phyloP scores from a whole-genome alignment of 345 rosid genomes.

The Citrus inodora region DNA sequence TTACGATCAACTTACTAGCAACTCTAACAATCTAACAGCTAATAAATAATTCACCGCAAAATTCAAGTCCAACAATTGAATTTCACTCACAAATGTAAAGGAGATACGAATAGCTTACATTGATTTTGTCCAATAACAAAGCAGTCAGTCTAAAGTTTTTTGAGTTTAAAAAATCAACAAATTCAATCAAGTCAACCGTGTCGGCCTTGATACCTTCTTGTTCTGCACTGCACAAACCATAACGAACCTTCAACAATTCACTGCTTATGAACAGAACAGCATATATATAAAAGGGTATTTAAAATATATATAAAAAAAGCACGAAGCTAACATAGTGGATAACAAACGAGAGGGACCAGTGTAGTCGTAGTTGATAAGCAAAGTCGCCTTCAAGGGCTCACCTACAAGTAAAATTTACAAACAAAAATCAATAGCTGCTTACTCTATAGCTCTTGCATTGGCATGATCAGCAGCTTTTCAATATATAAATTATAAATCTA shows the following conservation, averaged over 20 bases:
- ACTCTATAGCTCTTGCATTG: background rate
- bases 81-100: background rate
- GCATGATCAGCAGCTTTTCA: too few species aligned
- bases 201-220: conserved; percentile 62
- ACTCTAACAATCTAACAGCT: background rate
- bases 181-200: conserved; percentile 56
- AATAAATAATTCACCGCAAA: background rate
- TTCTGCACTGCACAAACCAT: conserved; percentile 47
- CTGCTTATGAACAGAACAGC: background rate
- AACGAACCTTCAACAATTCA: conserved; percentile 15
- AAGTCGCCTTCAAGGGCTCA: conserved; percentile 67
- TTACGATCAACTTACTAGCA: too few species aligned
- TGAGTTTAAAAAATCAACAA: conserved; percentile 62
- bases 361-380: conserved; percentile 72
- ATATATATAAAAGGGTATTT: too few species aligned
- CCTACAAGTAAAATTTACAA: too few species aligned
- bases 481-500: too few species aligned
- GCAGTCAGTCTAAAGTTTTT: conserved; percentile 59
- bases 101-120: conserved; percentile 37
- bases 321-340: conserved; percentile 59
- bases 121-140: conserved; percentile 69
- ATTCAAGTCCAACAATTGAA: background rate
- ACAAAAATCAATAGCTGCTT: background rate
- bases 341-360: conserved; percentile 71
- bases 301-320: background rate